Percentiles rank a stretch among this genome's conserved stretches.
These are phyloP conservation scores for Tylopilus plumbeoviolaceoides DNA, from an alignment of 768 basidiomycete genomes.

Conservation along the genomic window DNA sequence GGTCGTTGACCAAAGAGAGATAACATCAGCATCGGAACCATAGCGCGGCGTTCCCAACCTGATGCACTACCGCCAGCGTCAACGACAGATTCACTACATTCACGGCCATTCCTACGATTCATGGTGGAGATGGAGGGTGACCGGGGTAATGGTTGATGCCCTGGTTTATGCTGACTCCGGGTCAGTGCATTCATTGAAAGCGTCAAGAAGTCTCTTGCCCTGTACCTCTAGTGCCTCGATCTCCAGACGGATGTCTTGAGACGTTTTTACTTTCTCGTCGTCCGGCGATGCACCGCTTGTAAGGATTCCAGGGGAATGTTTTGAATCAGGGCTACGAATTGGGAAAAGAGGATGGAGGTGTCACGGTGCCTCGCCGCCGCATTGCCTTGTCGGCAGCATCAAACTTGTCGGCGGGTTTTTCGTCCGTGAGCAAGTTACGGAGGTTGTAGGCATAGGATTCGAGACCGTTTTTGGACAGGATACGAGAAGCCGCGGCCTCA, in stretches of 20 bases:
- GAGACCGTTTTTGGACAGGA: conserved; percentile 83
- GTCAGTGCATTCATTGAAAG: conserved; percentile 72
- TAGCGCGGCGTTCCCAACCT: conserved; percentile 28
- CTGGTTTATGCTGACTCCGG: conserved; percentile 25
- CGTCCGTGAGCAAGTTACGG: conserved; percentile 81
- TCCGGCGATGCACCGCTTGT: conserved; percentile 38
- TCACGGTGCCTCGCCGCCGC: conserved; percentile 38
- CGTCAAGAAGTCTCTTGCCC: conserved; percentile 65
- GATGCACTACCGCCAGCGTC: conserved; percentile 23
- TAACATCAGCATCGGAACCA: conserved; percentile 42
- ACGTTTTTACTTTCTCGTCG: conserved; percentile 54
- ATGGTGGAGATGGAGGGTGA: conserved; percentile 27
- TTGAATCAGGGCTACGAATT: conserved; percentile 32
- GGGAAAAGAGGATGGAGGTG: conserved; percentile 58
- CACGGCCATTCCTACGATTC: conserved; percentile 26
- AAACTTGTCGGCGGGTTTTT: conserved; percentile 85
- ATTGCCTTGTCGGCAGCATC: conserved; percentile 81
- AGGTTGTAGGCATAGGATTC: conserved; percentile 97
- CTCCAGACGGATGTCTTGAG: conserved; percentile 60
- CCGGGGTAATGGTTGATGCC: conserved; percentile 23
- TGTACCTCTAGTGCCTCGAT: conserved; percentile 70
- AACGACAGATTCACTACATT: conserved; percentile 25
- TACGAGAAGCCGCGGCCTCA: conserved; percentile 79
- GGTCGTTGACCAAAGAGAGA: conserved; percentile 51
- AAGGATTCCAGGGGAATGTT: conserved; percentile 33